A percentile compares a stretch with the other conserved stretches of the same genome.
These are phyloP conservation scores for Forsythia viridissima DNA, from an alignment of 257 asterid species.

Conservation along the genomic window DNA sequence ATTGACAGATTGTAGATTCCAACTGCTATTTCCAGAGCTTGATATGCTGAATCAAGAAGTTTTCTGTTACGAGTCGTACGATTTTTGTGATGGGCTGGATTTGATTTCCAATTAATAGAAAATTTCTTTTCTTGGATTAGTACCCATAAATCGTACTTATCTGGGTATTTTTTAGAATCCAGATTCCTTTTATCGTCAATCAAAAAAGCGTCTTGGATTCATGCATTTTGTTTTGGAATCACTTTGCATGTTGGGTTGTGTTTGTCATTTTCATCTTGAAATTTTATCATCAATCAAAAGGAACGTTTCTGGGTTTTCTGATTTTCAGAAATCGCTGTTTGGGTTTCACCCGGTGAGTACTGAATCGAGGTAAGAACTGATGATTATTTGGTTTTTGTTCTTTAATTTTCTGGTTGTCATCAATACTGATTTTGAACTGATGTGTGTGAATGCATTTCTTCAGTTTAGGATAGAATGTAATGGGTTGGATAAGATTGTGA, in stretches of 20 bases:
- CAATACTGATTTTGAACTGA: neutral
- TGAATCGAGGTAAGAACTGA: neutral
- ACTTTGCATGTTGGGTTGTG: neutral
- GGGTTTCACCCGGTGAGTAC: neutral
- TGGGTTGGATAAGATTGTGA: neutral
- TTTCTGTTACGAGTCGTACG: neutral
- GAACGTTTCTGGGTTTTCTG: neutral
- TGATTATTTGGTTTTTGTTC: neutral
- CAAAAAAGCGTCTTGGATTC: neutral
- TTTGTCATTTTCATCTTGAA: neutral
- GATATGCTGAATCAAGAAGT: neutral
- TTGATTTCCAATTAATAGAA: neutral
- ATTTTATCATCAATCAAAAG: neutral
- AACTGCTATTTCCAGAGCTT: neutral
- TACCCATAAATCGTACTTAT: neutral
- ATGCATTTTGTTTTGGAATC: slow-evolving; percentile 1
- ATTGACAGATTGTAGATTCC: neutral
- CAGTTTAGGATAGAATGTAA: neutral
- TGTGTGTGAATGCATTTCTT: slow-evolving; percentile 13
- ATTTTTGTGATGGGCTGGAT: neutral
- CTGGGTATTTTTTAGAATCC: neutral
- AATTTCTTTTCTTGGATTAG: neutral
- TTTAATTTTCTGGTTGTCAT: slow-evolving; percentile 8
- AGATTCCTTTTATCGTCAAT: neutral
- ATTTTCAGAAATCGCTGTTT: neutral